Evolutionary conservation across 371 early-diverging fungal species (phyloP).

Genomic region (Thermomucor indicae-seudaticae): DNA sequence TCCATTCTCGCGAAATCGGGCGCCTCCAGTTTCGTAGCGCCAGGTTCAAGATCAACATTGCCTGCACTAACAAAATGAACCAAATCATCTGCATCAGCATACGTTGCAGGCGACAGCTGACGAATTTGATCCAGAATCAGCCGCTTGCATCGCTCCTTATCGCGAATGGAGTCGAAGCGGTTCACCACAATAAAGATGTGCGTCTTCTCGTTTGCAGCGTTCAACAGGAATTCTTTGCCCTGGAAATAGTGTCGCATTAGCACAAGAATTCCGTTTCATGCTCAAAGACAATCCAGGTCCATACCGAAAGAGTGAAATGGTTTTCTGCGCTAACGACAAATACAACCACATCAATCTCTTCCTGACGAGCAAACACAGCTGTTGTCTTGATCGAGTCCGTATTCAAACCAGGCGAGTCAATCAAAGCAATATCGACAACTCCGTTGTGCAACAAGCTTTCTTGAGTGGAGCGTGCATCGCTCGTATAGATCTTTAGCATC

Average conservation of each 20-base stretch:
- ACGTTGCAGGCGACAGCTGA: slow-evolving; percentile 88
- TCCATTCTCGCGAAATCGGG: slow-evolving; percentile 81
- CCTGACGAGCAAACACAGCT: slow-evolving; percentile 92
- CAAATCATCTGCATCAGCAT: slow-evolving; percentile 83
- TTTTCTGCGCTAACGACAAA: slow-evolving; percentile 99
- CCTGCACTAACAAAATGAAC: slow-evolving; percentile 95
- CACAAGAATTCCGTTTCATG: neutral
- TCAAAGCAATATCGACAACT: slow-evolving; percentile 89
- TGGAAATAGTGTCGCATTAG: slow-evolving; percentile 17
- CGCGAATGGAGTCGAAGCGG: slow-evolving; percentile 90
- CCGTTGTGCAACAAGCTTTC: slow-evolving; percentile 88
- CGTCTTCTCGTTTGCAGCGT: slow-evolving; percentile 95
- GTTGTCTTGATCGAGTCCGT: slow-evolving; percentile 95
- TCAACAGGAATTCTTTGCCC: slow-evolving; percentile 93
- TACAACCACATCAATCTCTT: slow-evolving; percentile 97
- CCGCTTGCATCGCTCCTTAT: slow-evolving; percentile 89
- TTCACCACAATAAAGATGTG: slow-evolving; percentile 97
- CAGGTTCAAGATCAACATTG: slow-evolving; percentile 30
- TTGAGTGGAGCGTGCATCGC: slow-evolving; percentile 55
- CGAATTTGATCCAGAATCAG: slow-evolving; percentile 91
- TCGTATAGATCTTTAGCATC: slow-evolving; percentile 85
- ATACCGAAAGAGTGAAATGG: slow-evolving; percentile 93
- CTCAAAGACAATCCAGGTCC: slow-evolving; percentile 8
- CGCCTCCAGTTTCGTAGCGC: slow-evolving; percentile 37
- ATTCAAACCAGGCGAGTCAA: slow-evolving; percentile 97